Percentiles rank a stretch among this genome's conserved stretches.
Conservation (phyloP, 148 eudicot species). For the Selenicereus undatus region DNA sequence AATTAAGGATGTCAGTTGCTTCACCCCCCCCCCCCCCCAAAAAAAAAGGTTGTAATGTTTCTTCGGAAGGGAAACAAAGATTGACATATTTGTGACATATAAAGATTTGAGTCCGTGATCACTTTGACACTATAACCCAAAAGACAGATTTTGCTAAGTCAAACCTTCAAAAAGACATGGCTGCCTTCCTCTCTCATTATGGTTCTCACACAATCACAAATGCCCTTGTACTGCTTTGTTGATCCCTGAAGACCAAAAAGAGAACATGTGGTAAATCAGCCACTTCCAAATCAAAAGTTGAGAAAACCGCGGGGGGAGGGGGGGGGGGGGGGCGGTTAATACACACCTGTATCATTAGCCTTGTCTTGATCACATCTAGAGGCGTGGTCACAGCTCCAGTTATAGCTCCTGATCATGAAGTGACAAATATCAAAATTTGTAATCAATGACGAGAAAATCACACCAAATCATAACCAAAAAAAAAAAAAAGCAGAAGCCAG, state of each 20-base stretch:
- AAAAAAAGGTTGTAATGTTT: not conserved
- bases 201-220: conserved; percentile 60
- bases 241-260: conserved; percentile 49
- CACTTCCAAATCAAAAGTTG: not conserved
- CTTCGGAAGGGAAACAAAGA: not conserved
- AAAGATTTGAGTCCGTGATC: not conserved
- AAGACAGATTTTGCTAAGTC: conserved; percentile 7
- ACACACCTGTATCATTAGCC: conserved; percentile 83
- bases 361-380: conserved; percentile 83
- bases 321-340: not conserved
- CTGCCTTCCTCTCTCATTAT: conserved; percentile 74
- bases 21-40: no score
- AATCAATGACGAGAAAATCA: not conserved
- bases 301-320: not conserved
- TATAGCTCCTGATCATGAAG: conserved; percentile 54
- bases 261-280: not conserved
- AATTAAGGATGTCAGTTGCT: no score
- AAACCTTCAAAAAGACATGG: conserved; percentile 61
- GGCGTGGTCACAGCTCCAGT: conserved; percentile 90
- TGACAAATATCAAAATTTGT: not conserved
- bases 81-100: not conserved
- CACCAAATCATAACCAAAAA: not conserved
- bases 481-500: not conserved
- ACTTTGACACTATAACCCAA: not conserved
- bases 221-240: conserved; percentile 56